Percentiles rank a stretch among this genome's conserved stretches.
Conservation (phyloP, 805 yeast species). For the Komagataella pastoris region DNA sequence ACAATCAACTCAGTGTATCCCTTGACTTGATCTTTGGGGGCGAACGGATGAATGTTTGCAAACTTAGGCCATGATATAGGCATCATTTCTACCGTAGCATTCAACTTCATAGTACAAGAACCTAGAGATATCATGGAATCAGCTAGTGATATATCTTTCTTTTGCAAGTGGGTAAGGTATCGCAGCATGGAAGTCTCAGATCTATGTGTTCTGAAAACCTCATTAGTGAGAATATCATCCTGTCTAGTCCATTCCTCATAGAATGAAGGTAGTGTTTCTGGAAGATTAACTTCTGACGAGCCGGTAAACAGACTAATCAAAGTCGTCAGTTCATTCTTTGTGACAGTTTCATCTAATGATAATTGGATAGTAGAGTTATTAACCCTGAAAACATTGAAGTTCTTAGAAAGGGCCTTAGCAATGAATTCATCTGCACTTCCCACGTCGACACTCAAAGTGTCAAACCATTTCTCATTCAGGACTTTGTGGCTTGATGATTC, state of each 20-base stretch:
- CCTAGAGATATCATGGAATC: slow-evolving; percentile 97
- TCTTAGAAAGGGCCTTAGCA: slow-evolving; percentile 39
- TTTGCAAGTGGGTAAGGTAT: slow-evolving; percentile 73
- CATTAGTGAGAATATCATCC: slow-evolving; percentile 50
- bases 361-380: slow-evolving; percentile 50
- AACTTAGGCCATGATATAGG: slow-evolving; percentile 95
- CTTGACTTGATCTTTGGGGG: slow-evolving; percentile 74
- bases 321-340: slow-evolving; percentile 41
- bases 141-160: slow-evolving; percentile 84
- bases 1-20: slow-evolving; percentile 70
- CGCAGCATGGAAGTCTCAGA: slow-evolving; percentile 93
- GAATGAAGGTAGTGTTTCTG: slow-evolving; percentile 29
- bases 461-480: slow-evolving; percentile 61
- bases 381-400: slow-evolving; percentile 68
- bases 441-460: slow-evolving; percentile 64
- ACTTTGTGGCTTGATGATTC: slow-evolving; percentile 30
- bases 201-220: slow-evolving; percentile 77
- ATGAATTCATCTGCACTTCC: slow-evolving; percentile 43
- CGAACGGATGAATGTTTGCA: slow-evolving; percentile 82
- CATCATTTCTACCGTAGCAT: slow-evolving; percentile 89
- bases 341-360: slow-evolving; percentile 86
- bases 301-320: slow-evolving; percentile 52
- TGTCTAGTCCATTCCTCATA: slow-evolving; percentile 38
- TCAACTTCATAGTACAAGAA: slow-evolving; percentile 95
- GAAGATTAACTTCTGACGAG: slow-evolving; percentile 7